These are phyloP conservation scores for Fraxinus albicans DNA, from an alignment of 305 asterid genomes.

Conservation along the genomic window DNA sequence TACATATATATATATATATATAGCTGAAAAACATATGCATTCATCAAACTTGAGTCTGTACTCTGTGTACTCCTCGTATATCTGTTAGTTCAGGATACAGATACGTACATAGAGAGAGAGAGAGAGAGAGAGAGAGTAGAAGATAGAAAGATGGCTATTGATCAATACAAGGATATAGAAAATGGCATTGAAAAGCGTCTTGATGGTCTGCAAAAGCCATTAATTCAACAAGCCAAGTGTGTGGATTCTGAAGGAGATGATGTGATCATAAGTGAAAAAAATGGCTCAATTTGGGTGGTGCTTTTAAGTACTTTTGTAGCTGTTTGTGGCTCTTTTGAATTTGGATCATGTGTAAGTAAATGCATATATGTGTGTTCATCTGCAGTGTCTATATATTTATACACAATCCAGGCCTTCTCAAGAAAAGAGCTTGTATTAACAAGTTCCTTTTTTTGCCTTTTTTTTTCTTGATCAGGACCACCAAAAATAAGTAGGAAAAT, in stretches of 20 bases:
- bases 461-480: constrained; percentile 23
- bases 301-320: constrained; percentile 66
- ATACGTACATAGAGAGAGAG: neutral
- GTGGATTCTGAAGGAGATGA: constrained; percentile 35
- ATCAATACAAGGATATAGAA: constrained; percentile 45
- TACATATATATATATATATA: neutral
- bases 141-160: constrained; percentile 35
- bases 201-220: constrained; percentile 53
- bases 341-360: constrained; percentile 76
- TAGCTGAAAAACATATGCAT: neutral
- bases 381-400: neutral
- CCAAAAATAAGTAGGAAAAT: constrained; percentile 18
- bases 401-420: neutral
- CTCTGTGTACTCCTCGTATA: neutral
- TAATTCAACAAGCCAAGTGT: constrained; percentile 31
- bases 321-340: constrained; percentile 79
- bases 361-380: neutral
- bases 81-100: neutral
- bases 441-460: neutral
- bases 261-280: neutral
- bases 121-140: neutral
- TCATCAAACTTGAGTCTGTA: neutral
- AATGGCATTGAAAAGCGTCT: constrained; percentile 25
- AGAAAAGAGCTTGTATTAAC: constrained; percentile 17
- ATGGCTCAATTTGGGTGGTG: constrained; percentile 61